These are phyloP conservation scores for Viola odorata DNA, from an alignment of 345 rosid species.

Conservation along the genomic window DNA sequence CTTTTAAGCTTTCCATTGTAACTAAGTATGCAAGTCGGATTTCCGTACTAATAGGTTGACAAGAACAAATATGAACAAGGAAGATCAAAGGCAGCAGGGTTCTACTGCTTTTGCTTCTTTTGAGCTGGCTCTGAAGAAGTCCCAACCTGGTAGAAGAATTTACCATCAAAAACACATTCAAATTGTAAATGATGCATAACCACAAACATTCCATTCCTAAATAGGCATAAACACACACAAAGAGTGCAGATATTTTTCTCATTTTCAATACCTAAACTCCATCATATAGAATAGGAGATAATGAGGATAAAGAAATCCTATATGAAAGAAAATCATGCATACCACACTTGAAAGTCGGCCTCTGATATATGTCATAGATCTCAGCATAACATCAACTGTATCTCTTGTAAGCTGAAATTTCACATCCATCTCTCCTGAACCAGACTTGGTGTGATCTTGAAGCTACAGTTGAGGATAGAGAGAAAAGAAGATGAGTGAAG, in stretches of 20 bases:
- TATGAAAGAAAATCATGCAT: not conserved
- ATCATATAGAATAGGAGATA: too few species aligned
- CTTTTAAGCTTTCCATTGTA: too few species aligned
- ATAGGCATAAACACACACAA: too few species aligned
- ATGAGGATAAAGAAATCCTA: too few species aligned
- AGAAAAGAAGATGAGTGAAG: not conserved
- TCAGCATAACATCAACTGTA: conserved; percentile 49
- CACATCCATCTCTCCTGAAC: conserved; percentile 47
- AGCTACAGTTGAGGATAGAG: conserved; percentile 26
- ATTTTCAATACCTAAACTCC: too few species aligned
- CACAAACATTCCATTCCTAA: too few species aligned
- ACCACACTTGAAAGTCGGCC: conserved; percentile 47
- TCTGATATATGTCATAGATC: conserved; percentile 44
- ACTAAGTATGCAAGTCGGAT: too few species aligned
- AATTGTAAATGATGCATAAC: too few species aligned
- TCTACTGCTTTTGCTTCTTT: conserved; percentile 50
- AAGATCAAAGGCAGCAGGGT: not conserved
- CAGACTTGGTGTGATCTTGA: conserved; percentile 42
- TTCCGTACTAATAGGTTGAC: too few species aligned
- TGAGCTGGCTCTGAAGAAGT: conserved; percentile 31
- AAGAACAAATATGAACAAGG: too few species aligned
- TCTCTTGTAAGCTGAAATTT: conserved; percentile 55
- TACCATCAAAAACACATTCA: not conserved
- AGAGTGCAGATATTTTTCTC: too few species aligned
- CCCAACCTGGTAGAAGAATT: conserved; percentile 29